Conservation (phyloP, 805 yeast species). For the Phaffomyces opuntiae region DNA sequence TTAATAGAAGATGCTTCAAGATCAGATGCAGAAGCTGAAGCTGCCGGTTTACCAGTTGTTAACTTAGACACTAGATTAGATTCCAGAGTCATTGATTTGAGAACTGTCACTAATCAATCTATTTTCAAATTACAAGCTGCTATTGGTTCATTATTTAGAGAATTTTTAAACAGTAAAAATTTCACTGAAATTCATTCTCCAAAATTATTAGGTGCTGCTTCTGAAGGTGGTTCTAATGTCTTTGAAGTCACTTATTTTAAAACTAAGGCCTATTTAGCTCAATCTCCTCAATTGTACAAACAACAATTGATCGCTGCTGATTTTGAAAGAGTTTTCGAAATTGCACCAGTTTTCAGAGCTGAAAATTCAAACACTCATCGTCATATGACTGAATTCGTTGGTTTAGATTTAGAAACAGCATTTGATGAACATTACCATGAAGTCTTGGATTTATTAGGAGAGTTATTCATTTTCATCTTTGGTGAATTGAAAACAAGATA, state of each 20-base stretch:
- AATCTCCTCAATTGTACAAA: conserved; percentile 96
- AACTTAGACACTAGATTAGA: conserved; percentile 95
- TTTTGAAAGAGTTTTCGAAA: conserved; percentile 91
- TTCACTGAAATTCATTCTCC: conserved; percentile 96
- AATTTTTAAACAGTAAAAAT: conserved; percentile 58
- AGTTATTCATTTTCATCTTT: conserved; percentile 84
- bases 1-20: conserved; percentile 95
- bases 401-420: conserved; percentile 96
- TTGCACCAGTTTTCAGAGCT: conserved; percentile 98
- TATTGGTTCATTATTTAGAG: conserved; percentile 82
- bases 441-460: conserved; percentile 56
- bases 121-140: conserved; percentile 92
- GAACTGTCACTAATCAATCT: conserved; percentile 97
- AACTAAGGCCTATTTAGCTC: conserved; percentile 89
- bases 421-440: conserved; percentile 98
- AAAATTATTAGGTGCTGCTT: conserved; percentile 87
- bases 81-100: conserved; percentile 89
- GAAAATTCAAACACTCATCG: conserved; percentile 99
- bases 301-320: conserved; percentile 98
- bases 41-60: conserved; percentile 84
- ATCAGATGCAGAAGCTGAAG: conserved; percentile 91
- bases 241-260: conserved; percentile 92
- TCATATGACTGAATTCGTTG: conserved; percentile 98
- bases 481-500: conserved; percentile 73
- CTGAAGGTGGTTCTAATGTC: conserved; percentile 97